Conservation (phyloP, 2,329 filamentous ascomycete genomes). For the Alternaria brassicae region DNA sequence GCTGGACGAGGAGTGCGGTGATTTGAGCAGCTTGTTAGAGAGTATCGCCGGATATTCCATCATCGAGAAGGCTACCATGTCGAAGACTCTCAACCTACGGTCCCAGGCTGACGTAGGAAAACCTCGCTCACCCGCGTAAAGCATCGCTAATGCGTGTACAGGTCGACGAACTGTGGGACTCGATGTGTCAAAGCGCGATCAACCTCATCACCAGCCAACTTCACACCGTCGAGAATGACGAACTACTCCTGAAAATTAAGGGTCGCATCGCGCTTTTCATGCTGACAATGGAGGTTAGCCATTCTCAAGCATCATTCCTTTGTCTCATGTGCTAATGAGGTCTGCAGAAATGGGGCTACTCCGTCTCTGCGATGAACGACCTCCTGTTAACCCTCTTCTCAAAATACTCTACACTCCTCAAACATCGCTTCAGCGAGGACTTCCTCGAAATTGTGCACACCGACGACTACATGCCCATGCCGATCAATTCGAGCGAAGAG, state of each 20-base stretch:
- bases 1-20: slow-evolving; percentile 80
- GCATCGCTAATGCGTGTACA: slow-evolving; percentile 44
- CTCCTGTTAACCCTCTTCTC: slow-evolving; percentile 90
- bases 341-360: slow-evolving; percentile 82
- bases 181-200: slow-evolving; percentile 90
- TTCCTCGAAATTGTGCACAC: slow-evolving; percentile 92
- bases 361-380: slow-evolving; percentile 79
- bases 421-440: slow-evolving; percentile 90
- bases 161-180: slow-evolving; percentile 99
- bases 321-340: slow-evolving; percentile 10
- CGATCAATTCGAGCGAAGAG: slow-evolving; percentile 86
- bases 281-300: slow-evolving; percentile 89
- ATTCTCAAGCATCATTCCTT: neutral
- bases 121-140: neutral
- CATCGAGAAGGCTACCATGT: slow-evolving; percentile 93
- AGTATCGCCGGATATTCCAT: slow-evolving; percentile 96
- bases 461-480: slow-evolving; percentile 99
- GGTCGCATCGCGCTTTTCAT: slow-evolving; percentile 92
- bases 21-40: slow-evolving; percentile 88
- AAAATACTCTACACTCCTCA: slow-evolving; percentile 91
- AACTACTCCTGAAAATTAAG: slow-evolving; percentile 92
- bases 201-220: slow-evolving; percentile 81
- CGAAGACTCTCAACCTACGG: slow-evolving; percentile 80
- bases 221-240: slow-evolving; percentile 81
- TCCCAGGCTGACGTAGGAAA: slow-evolving; percentile 75